phyloP scores from a whole-genome alignment of 2,329 filamentous ascomycete species.

The Ascochyta clinopodiicola region DNA sequence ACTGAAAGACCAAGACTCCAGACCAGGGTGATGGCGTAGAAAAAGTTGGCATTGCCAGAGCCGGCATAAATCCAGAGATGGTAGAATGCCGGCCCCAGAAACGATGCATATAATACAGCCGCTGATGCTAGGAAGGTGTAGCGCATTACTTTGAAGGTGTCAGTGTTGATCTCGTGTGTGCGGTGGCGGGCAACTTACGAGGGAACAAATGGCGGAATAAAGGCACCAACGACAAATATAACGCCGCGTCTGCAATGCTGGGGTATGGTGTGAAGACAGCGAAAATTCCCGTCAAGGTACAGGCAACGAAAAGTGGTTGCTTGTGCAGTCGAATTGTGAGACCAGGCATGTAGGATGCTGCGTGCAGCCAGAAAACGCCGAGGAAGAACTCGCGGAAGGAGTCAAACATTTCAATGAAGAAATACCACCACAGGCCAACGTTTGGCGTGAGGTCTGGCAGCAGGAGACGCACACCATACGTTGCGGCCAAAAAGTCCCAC shows the following conservation, averaged over 20 bases:
- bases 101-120: constrained; percentile 83
- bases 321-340: constrained; percentile 80
- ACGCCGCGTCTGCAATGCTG: constrained; percentile 84
- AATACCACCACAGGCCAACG: constrained; percentile 98
- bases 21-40: constrained; percentile 98
- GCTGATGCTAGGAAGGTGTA: constrained; percentile 89
- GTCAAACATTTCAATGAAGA: constrained; percentile 99
- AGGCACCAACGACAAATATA: constrained; percentile 83
- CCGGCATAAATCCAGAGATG: constrained; percentile 98
- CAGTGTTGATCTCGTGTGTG: constrained; percentile 1
- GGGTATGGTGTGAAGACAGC: constrained; percentile 98
- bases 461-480: constrained; percentile 90
- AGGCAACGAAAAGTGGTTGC: constrained; percentile 86
- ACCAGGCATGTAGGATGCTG: constrained; percentile 86
- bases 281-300: constrained; percentile 86
- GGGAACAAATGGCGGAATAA: constrained; percentile 93
- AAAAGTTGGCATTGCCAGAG: constrained; percentile 98
- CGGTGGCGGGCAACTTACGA: constrained; percentile 57
- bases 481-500: constrained; percentile 86
- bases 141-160: constrained; percentile 71
- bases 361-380: constrained; percentile 96
- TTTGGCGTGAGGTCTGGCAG: constrained; percentile 94
- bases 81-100: constrained; percentile 93
- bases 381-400: constrained; percentile 97
- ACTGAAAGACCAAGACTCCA: constrained; percentile 92